Conservation (phyloP, 2,329 filamentous ascomycete genomes). For the Aspergillus unguis region DNA sequence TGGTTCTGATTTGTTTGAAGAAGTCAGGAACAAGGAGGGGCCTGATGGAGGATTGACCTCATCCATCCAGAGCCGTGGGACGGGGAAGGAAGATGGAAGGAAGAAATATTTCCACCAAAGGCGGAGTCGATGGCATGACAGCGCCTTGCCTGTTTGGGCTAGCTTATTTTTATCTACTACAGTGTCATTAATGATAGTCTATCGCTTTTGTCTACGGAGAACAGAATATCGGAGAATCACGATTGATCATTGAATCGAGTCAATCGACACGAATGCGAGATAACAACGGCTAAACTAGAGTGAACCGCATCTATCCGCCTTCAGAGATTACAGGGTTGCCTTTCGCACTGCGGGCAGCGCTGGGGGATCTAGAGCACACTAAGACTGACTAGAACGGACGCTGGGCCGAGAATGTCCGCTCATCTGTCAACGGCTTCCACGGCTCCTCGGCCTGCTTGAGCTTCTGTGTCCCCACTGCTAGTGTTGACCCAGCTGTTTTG, state of each 20-base stretch:
- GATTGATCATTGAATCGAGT: no score
- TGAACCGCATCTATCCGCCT: no score
- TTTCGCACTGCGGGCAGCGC: neutral
- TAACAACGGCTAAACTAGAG: no score
- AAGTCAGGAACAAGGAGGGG: neutral
- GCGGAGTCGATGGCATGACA: slow-evolving; percentile 4
- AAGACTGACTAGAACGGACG: slow-evolving; percentile 10
- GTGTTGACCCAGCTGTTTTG: no score
- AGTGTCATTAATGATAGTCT: no score
- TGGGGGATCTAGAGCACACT: neutral
- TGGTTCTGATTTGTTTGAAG: neutral
- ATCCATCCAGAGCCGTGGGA: slow-evolving; percentile 12
- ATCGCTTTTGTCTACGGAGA: no score
- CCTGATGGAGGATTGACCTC: neutral
- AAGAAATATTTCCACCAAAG: slow-evolving; percentile 7
- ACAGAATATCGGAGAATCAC: no score
- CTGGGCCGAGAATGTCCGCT: slow-evolving; percentile 20
- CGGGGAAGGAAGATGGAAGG: slow-evolving; percentile 5
- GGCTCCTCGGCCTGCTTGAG: slow-evolving; percentile 9
- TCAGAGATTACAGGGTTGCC: no score
- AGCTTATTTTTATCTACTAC: no score
- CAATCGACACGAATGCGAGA: no score
- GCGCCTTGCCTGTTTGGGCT: slow-evolving; percentile 11
- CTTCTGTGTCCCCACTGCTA: no score
- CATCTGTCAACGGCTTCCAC: slow-evolving; percentile 11